Base-by-base conservation (phyloP, 768 basidiomycete species). In the Trametes punicea region DNA sequence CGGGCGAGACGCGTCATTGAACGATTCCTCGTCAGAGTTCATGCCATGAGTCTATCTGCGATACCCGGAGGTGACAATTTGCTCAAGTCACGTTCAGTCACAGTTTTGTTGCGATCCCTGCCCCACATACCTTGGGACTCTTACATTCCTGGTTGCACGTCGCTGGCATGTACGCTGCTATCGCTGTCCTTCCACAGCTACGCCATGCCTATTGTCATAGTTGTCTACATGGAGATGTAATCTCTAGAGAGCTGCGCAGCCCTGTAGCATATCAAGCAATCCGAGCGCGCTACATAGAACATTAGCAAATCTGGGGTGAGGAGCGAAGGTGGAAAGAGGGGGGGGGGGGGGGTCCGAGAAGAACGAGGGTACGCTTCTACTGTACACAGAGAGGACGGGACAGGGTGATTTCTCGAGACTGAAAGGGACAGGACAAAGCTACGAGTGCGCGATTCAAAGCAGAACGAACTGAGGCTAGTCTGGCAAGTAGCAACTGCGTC, bases 371-470 rank as follows among this genome's bases (percentile, higher is more conserved):
- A 16, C n/a, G 34, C 13, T 8, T 31, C 31, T 31, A 8, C 31
- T 31, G 8, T 13, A 25, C 11, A 44, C 23, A 44, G 4, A 16
- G 41, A 25, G 6, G 23, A 26, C 23, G 41, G 21, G 23, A 26
- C 33, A 21, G 9, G 30, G 25, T 9, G 31, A 21, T 13, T 16
- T 8, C 5, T 34, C 21, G 30, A 27, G 9, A 21, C 6, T 10
- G 18, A 15, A 21, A 33, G 15, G 31, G 26, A 25, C 8, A 8
- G 20, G 27, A 38, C 44, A 38, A 46, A 54, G 13, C 25, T 46
- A 34, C 36, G 33, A 45, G 34, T 20, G 34, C 26, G 26, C 16
- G 34, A 26, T 54, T 46, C 52, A 54, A 46, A 54, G 52, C 42
- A 30, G 42, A 9, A 26, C 26, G n/a, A n/a, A n/a, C n/a, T n/a